Conservation (phyloP, 2,329 filamentous ascomycete genomes). For the Aureobasidium melanogenum region DNA sequence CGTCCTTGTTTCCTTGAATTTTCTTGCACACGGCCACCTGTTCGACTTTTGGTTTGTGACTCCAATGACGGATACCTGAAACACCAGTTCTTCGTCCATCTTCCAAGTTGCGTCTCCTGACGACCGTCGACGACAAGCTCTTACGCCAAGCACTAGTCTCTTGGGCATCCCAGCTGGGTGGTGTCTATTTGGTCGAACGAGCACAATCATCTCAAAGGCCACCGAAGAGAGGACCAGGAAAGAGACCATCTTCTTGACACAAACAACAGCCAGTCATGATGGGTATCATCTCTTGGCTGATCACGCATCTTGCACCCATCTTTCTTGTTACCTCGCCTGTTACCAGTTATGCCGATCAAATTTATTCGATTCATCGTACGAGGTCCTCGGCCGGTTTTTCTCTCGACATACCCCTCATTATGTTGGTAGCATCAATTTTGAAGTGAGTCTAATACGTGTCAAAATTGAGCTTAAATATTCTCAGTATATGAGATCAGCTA, state of each 20-base stretch:
- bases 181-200: not conserved
- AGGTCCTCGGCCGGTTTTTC: constrained; percentile 56
- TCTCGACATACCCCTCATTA: constrained; percentile 58
- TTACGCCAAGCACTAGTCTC: constrained; percentile 1
- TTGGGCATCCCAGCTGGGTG: not conserved
- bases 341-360: constrained; percentile 59
- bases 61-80: not conserved
- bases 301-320: constrained; percentile 28
- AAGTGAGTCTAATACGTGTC: constrained; percentile 38
- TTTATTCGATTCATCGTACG: constrained; percentile 53
- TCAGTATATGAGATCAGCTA: not conserved
- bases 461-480: not conserved
- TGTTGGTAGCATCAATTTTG: constrained; percentile 55
- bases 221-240: not conserved
- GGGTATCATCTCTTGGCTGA: constrained; percentile 23
- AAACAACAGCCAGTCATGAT: not conserved
- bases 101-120: not conserved
- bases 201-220: not conserved
- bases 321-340: constrained; percentile 52
- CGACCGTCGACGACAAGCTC: not conserved
- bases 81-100: not conserved
- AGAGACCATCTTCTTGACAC: not conserved
- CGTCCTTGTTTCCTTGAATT: not conserved
- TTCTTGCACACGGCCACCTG: not conserved
- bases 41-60: not conserved